Percentiles rank a stretch among this genome's conserved stretches.
Evolutionary conservation across 805 yeast species (phyloP).

Genomic region (Saturnispora gosingensis): DNA sequence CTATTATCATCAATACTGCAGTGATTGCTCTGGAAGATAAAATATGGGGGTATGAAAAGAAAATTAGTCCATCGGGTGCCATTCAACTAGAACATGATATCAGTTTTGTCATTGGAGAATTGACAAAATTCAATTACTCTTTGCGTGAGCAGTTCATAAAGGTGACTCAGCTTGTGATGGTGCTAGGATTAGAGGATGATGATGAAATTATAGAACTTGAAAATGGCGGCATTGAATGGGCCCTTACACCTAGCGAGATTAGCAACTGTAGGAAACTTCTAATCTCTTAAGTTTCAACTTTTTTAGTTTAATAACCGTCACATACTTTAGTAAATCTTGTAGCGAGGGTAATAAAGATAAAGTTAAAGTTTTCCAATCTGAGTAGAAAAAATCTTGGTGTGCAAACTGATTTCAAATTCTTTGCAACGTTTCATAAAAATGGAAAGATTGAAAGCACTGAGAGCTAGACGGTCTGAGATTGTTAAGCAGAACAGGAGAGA

Average conservation of each 20-base stretch:
- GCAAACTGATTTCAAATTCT: neutral
- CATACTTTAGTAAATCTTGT: neutral
- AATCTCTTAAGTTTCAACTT: neutral
- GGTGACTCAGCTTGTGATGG: slow-evolving; percentile 75
- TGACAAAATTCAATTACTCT: slow-evolving; percentile 63
- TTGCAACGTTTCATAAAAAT: neutral
- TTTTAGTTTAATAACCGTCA: neutral
- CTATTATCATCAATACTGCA: slow-evolving; percentile 42
- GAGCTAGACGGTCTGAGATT: slow-evolving; percentile 1
- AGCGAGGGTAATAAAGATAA: neutral
- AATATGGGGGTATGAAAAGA: slow-evolving; percentile 55
- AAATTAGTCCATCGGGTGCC: slow-evolving; percentile 76
- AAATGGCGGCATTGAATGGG: slow-evolving; percentile 42
- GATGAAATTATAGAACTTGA: slow-evolving; percentile 28
- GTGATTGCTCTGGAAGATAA: slow-evolving; percentile 55
- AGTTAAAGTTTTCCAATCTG: neutral
- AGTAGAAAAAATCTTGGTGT: neutral
- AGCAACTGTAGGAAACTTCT: slow-evolving; percentile 1
- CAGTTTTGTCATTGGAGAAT: slow-evolving; percentile 60
- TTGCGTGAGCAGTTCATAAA: slow-evolving; percentile 71
- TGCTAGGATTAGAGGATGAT: slow-evolving; percentile 74
- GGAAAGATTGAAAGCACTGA: slow-evolving; percentile 6
- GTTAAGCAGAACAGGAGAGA: slow-evolving; percentile 9
- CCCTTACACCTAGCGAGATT: slow-evolving; percentile 67
- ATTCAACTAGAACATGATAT: slow-evolving; percentile 76